Evolutionary conservation across 2,329 filamentous ascomycete genomes (phyloP).

Genomic region (Claviceps sorghi): DNA sequence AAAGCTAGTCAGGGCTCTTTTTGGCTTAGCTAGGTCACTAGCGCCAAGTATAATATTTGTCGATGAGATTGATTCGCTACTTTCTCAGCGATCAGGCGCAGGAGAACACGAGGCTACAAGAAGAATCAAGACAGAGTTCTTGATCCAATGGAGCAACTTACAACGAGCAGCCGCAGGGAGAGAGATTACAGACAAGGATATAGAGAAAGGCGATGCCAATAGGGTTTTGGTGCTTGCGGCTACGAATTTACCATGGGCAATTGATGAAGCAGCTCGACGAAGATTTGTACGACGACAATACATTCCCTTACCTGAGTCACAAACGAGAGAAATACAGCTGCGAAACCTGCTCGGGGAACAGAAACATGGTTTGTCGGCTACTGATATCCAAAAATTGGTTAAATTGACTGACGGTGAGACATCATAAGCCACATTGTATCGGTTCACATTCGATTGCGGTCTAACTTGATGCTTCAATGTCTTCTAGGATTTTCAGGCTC

Average conservation of each 20-base stretch:
- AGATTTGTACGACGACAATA: conserved; percentile 90
- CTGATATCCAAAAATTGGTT: conserved; percentile 63
- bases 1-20: conserved; percentile 86
- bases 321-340: conserved; percentile 67
- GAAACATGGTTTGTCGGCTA: conserved; percentile 61
- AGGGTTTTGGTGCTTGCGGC: conserved; percentile 86
- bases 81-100: conserved; percentile 68
- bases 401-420: conserved; percentile 63
- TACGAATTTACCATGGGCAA: conserved; percentile 94
- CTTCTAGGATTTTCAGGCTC: conserved; percentile 81
- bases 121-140: conserved; percentile 91
- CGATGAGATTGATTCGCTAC: conserved; percentile 89
- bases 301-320: conserved; percentile 78
- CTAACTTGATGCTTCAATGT: conserved; percentile 3
- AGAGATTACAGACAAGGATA: conserved; percentile 52
- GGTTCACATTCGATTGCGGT: not conserved
- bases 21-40: conserved; percentile 73
- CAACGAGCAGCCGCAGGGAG: conserved; percentile 82
- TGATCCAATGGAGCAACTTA: conserved; percentile 94
- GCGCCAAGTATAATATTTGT: conserved; percentile 97
- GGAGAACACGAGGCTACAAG: conserved; percentile 87
- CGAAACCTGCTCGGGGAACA: conserved; percentile 71
- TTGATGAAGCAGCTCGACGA: conserved; percentile 84
- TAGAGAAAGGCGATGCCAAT: conserved; percentile 63
- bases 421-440: not conserved